Percentiles rank a stretch among this genome's conserved stretches.
Evolutionary conservation across 2,329 filamentous ascomycete species (phyloP).

Genomic region (Pestalotiopsis sp.): DNA sequence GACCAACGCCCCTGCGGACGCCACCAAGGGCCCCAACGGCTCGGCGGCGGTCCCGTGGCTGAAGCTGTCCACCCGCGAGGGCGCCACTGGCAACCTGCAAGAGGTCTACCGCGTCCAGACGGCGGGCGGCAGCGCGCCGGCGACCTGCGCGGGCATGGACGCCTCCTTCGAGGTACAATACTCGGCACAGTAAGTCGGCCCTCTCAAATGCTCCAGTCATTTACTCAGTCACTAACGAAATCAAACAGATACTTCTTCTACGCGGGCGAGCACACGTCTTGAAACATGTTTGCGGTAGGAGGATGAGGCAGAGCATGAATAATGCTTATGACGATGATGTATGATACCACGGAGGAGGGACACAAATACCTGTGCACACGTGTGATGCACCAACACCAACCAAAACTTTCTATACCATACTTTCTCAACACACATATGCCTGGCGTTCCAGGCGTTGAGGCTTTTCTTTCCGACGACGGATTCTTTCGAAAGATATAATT

Average conservation of each 20-base stretch:
- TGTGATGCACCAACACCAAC: neutral
- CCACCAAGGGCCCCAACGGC: constrained; percentile 62
- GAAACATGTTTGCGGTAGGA: constrained; percentile 1
- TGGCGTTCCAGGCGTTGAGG: constrained; percentile 11
- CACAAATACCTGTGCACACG: neutral
- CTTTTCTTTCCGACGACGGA: neutral
- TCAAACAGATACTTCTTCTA: constrained; percentile 33
- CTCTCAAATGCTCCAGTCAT: neutral
- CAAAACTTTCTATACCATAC: neutral
- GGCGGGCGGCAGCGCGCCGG: constrained; percentile 76
- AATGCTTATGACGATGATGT: constrained; percentile 3
- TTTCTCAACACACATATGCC: neutral
- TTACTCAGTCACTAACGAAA: neutral
- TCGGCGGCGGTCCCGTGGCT: constrained; percentile 80
- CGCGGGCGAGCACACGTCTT: constrained; percentile 14
- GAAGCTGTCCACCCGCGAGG: constrained; percentile 61
- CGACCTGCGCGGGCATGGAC: constrained; percentile 68
- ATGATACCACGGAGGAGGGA: constrained; percentile 13
- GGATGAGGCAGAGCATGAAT: constrained; percentile 3
- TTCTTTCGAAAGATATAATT: neutral
- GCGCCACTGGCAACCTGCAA: constrained; percentile 64
- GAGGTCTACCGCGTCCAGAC: constrained; percentile 86
- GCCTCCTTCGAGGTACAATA: constrained; percentile 76
- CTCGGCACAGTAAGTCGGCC: constrained; percentile 73
- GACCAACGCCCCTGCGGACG: constrained; percentile 63